These are phyloP conservation scores for Camellia granthamiana DNA, from an alignment of 148 eudicot species.

Conservation along the genomic window DNA sequence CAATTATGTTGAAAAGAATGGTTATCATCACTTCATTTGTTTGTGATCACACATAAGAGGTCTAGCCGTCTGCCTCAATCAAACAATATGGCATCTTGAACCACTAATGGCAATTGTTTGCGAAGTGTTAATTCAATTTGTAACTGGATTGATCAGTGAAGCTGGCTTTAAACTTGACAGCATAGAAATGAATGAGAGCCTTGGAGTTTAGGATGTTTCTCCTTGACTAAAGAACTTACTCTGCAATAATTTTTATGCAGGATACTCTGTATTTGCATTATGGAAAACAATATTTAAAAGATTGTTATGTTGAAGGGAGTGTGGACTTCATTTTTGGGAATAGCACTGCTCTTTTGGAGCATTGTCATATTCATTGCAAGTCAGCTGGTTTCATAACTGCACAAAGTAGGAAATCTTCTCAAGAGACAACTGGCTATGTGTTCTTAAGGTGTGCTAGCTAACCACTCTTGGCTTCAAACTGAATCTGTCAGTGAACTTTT, in stretches of 20 bases:
- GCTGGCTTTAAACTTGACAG: neutral
- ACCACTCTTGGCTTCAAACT: conserved; percentile 6
- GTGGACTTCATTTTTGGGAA: conserved; percentile 97
- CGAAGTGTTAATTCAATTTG: neutral
- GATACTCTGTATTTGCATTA: conserved; percentile 91
- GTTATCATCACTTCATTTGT: neutral
- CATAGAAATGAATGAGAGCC: neutral
- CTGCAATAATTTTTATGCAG: conserved; percentile 29
- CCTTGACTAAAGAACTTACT: neutral
- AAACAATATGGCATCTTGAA: neutral
- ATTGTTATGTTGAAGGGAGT: conserved; percentile 95
- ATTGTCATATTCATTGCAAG: conserved; percentile 97
- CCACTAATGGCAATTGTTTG: neutral
- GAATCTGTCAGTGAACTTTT: neutral
- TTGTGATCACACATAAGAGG: neutral
- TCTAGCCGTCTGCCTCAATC: neutral
- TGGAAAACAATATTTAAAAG: conserved; percentile 87
- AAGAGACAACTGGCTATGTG: conserved; percentile 92
- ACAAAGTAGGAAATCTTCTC: conserved; percentile 93
- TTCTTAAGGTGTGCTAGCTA: conserved; percentile 63
- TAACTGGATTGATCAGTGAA: neutral
- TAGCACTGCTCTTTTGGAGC: conserved; percentile 95
- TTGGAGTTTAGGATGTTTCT: neutral
- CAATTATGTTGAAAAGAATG: neutral
- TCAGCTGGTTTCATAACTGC: conserved; percentile 90